phyloP scores from a whole-genome alignment of 2,329 filamentous ascomycete genomes.

The Fusarium albidum region DNA sequence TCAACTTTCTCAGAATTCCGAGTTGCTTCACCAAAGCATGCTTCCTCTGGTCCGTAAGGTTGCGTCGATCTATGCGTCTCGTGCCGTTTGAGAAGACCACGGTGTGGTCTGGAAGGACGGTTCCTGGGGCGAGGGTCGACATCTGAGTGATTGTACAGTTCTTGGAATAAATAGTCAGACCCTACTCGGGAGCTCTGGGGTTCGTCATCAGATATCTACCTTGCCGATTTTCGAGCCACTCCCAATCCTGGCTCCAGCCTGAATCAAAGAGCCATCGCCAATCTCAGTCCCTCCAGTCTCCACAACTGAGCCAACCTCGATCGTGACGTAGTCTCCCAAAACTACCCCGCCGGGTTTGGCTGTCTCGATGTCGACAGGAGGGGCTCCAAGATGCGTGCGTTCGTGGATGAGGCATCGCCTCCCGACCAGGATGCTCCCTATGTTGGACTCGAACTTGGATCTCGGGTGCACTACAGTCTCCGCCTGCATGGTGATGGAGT shows the following conservation, averaged over 20 bases:
- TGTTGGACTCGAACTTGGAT: constrained; percentile 77
- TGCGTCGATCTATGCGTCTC: constrained; percentile 64
- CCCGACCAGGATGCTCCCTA: constrained; percentile 82
- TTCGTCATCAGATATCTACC: constrained; percentile 57
- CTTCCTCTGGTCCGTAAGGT: constrained; percentile 69
- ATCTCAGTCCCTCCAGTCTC: constrained; percentile 70
- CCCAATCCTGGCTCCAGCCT: constrained; percentile 67
- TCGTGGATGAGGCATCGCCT: constrained; percentile 86
- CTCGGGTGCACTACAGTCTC: constrained; percentile 89
- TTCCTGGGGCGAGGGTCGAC: constrained; percentile 65
- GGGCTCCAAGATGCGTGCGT: constrained; percentile 63
- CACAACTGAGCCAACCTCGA: constrained; percentile 68
- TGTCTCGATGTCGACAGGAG: constrained; percentile 37
- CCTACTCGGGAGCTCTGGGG: neutral
- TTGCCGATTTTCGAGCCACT: constrained; percentile 69
- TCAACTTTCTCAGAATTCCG: constrained; percentile 71
- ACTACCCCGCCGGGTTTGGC: constrained; percentile 57
- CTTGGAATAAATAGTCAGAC: constrained; percentile 47
- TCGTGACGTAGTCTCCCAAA: constrained; percentile 67
- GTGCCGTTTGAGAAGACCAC: constrained; percentile 74
- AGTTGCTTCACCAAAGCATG: constrained; percentile 73
- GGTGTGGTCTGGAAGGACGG: constrained; percentile 70
- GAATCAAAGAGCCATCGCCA: constrained; percentile 66
- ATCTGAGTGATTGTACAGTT: constrained; percentile 76
- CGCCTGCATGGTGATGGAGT: constrained; percentile 80